Conservation (phyloP, 495 filamentous ascomycete species). For the Hypoxylon cercidicola region DNA sequence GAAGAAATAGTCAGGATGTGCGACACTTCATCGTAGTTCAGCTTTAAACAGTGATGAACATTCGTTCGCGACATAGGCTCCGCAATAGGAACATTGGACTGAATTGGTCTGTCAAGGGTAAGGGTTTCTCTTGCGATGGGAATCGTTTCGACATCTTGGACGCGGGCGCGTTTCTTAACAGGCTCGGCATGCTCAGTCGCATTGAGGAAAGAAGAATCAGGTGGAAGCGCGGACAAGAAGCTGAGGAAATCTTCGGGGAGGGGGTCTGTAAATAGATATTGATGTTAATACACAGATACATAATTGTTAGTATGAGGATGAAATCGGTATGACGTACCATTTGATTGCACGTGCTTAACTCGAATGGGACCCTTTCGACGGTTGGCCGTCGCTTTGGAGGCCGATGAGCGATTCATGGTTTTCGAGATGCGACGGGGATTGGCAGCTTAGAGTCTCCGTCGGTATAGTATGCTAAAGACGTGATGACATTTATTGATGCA, state of each 20-base stretch:
- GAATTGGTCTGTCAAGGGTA: not conserved
- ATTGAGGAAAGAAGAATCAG: not conserved
- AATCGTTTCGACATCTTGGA: conserved; percentile 17
- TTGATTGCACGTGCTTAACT: not conserved
- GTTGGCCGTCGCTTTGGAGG: not conserved
- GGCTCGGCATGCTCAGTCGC: conserved; percentile 10
- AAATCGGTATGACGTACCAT: conserved; percentile 1
- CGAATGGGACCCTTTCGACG: conserved; percentile 7
- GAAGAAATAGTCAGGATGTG: conserved; percentile 15
- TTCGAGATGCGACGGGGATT: conserved; percentile 10
- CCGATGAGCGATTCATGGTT: not conserved
- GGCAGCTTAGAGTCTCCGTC: no score
- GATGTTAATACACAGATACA: no score
- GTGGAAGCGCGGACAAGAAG: conserved; percentile 21
- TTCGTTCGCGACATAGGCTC: conserved; percentile 9
- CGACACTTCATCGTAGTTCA: not conserved
- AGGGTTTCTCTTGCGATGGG: conserved; percentile 23
- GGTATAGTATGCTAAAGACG: no score
- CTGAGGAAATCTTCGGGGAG: conserved; percentile 38
- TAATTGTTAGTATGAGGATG: not conserved
- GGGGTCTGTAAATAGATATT: conserved; percentile 36
- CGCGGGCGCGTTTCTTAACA: conserved; percentile 22
- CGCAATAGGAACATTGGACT: not conserved
- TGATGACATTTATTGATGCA: no score
- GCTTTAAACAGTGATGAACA: conserved; percentile 13